Conservation (phyloP, 148 eudicot species). For the Amaranthus hypochondriacus region DNA sequence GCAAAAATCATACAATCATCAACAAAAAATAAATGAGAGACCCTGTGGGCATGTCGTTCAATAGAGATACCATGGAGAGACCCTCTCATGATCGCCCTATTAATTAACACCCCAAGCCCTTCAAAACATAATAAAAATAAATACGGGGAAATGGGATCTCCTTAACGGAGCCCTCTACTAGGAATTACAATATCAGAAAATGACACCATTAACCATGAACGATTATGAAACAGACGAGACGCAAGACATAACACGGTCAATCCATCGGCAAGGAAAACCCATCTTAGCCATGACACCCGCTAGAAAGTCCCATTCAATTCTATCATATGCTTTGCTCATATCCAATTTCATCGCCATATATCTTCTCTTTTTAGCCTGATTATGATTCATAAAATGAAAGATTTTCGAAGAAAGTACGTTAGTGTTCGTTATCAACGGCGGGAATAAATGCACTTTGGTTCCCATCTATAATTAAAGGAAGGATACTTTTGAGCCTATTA, state of each 20-base stretch:
- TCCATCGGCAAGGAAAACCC: no score
- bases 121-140: neutral
- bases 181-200: neutral
- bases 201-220: no score
- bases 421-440: neutral
- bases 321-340: neutral
- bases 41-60: neutral
- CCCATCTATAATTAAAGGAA: neutral
- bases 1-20: neutral
- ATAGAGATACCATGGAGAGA: neutral
- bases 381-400: neutral
- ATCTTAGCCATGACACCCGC: no score
- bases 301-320: neutral
- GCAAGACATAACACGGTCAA: no score
- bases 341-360: neutral
- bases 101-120: neutral
- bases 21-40: neutral
- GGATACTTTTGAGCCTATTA: neutral
- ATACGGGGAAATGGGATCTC: neutral
- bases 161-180: neutral
- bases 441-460: neutral
- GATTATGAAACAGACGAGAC: no score
- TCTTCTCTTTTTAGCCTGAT: neutral
- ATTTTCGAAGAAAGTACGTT: neutral
- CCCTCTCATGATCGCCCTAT: no score